Conservation (phyloP, 805 yeast genomes). For the Yarrowia deformans region DNA sequence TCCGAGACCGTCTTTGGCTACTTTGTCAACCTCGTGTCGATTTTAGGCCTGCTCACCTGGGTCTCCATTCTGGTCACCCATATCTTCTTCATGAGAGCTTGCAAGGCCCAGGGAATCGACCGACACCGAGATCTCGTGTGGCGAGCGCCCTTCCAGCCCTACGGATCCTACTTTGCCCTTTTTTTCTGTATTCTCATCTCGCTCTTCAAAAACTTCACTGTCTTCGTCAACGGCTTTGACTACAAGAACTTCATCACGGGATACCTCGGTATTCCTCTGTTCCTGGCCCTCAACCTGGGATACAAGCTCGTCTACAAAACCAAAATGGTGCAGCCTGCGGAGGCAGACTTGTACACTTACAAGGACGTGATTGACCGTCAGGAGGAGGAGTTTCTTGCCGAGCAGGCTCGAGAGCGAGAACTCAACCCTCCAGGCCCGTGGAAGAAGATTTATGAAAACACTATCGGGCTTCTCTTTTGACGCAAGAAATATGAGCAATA, state of each 20-base stretch:
- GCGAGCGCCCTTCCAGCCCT: constrained; percentile 73
- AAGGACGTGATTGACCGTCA: constrained; percentile 41
- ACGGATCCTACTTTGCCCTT: constrained; percentile 67
- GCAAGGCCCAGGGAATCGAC: constrained; percentile 70
- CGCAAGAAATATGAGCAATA: constrained; percentile 27
- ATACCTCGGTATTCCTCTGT: constrained; percentile 76
- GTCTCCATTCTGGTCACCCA: constrained; percentile 71
- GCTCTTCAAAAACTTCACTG: constrained; percentile 74
- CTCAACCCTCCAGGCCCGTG: constrained; percentile 39
- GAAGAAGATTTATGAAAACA: constrained; percentile 40
- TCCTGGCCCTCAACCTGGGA: constrained; percentile 61
- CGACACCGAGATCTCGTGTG: constrained; percentile 63
- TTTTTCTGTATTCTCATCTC: constrained; percentile 61
- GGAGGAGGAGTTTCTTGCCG: constrained; percentile 40
- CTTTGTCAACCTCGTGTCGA: constrained; percentile 72
- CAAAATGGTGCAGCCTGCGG: constrained; percentile 33
- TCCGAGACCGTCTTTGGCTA: constrained; percentile 67
- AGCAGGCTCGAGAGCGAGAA: constrained; percentile 41
- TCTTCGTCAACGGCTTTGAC: constrained; percentile 65
- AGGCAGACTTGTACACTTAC: constrained; percentile 41
- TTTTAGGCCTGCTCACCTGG: constrained; percentile 79
- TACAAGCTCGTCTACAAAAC: constrained; percentile 57
- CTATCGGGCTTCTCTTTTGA: constrained; percentile 40
- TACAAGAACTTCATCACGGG: constrained; percentile 77
- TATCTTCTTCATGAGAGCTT: constrained; percentile 67